phyloP scores from a whole-genome alignment of 257 asterid species.

The Nicotiana attenuata region DNA sequence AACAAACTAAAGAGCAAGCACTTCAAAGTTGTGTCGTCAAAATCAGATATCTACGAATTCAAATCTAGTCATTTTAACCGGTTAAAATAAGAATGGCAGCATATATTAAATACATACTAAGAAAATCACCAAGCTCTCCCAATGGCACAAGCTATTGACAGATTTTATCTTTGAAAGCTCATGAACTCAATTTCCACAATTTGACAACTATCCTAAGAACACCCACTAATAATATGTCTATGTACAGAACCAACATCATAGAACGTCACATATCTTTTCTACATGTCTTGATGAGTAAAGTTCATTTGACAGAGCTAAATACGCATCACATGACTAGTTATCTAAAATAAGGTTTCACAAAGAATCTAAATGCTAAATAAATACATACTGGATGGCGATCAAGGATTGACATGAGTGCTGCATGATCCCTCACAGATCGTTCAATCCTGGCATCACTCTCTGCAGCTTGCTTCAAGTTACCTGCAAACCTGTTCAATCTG shows the following conservation, averaged over 20 bases:
- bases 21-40: neutral
- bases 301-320: neutral
- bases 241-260: neutral
- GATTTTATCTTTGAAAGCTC: neutral
- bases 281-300: neutral
- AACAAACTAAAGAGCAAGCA: neutral
- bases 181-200: neutral
- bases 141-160: neutral
- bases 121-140: neutral
- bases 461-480: slow-evolving; percentile 87
- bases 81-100: neutral
- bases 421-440: slow-evolving; percentile 86
- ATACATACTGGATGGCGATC: slow-evolving; percentile 77
- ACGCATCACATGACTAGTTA: neutral
- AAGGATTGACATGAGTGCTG: slow-evolving; percentile 83
- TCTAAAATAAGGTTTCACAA: neutral
- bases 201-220: neutral
- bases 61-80: neutral
- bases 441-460: slow-evolving; percentile 96
- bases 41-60: neutral
- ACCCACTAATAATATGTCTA: neutral
- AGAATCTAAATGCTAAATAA: slow-evolving; percentile 15
- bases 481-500: slow-evolving; percentile 86
- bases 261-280: neutral
- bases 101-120: neutral